A percentile compares a stretch with the other conserved stretches of the same genome.
phyloP scores from a whole-genome alignment of 2,329 filamentous ascomycete genomes.

The Sphaerostilbella broomeana region DNA sequence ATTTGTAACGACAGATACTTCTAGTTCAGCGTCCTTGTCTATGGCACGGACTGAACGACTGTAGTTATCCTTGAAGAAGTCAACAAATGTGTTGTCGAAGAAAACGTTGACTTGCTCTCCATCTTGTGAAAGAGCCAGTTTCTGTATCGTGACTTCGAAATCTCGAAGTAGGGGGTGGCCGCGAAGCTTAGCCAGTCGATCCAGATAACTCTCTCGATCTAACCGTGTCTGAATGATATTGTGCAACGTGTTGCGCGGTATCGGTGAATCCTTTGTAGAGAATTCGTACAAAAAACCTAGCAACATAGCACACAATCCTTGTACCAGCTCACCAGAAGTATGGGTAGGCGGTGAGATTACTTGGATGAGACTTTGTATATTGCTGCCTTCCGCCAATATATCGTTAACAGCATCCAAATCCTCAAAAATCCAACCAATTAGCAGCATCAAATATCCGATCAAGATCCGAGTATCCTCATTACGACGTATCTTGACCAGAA shows the following conservation, averaged over 20 bases:
- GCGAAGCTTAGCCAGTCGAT: conserved; percentile 70
- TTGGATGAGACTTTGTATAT: conserved; percentile 78
- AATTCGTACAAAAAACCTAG: conserved; percentile 93
- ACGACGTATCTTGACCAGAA: conserved; percentile 72
- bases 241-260: conserved; percentile 74
- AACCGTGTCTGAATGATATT: conserved; percentile 69
- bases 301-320: conserved; percentile 77
- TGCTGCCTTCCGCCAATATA: conserved; percentile 85
- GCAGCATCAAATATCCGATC: conserved; percentile 81
- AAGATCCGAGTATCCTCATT: conserved; percentile 72
- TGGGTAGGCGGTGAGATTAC: conserved; percentile 55
- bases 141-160: conserved; percentile 79
- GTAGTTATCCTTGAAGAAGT: conserved; percentile 95
- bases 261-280: conserved; percentile 92
- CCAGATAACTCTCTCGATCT: conserved; percentile 80
- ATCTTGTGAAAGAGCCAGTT: conserved; percentile 40
- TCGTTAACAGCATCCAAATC: conserved; percentile 88
- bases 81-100: conserved; percentile 80
- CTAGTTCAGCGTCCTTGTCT: conserved; percentile 82
- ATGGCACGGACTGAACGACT: conserved; percentile 77
- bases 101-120: conserved; percentile 68
- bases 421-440: conserved; percentile 87
- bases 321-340: conserved; percentile 59
- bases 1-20: conserved; percentile 73
- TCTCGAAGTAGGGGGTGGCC: conserved; percentile 75